Percentiles rank a stretch among this genome's conserved stretches.
Conservation (phyloP, 139 green algal species). For the Tetradesmus obliquus region DNA sequence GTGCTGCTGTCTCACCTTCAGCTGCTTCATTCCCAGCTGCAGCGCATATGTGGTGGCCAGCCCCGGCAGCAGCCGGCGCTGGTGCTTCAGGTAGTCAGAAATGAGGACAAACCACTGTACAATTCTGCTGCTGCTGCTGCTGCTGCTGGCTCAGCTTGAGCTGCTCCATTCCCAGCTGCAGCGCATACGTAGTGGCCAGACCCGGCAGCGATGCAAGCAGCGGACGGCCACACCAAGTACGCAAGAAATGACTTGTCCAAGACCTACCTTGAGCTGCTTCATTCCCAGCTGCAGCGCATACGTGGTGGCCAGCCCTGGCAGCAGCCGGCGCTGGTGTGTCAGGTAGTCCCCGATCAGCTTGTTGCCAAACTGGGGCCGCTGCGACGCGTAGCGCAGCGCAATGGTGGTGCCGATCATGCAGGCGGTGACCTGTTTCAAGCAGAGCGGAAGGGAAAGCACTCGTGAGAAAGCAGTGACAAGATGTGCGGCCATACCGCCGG, state of each 20-base stretch:
- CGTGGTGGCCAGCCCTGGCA: slow-evolving; percentile 81
- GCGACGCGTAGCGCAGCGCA: slow-evolving; percentile 80
- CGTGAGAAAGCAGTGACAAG: background rate
- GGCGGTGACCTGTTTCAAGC: slow-evolving; percentile 75
- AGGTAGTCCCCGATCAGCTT: slow-evolving; percentile 87
- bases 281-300: slow-evolving; percentile 87
- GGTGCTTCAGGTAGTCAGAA: slow-evolving; percentile 86
- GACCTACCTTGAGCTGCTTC: slow-evolving; percentile 71
- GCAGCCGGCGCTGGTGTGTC: slow-evolving; percentile 88
- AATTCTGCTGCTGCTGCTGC: too few relatives aligned
- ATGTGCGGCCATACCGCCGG: background rate
- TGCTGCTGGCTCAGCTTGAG: background rate
- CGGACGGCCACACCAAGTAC: background rate
- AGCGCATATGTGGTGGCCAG: slow-evolving; percentile 85
- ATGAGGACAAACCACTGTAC: too few relatives aligned
- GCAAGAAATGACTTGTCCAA: background rate
- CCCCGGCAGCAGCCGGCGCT: slow-evolving; percentile 81
- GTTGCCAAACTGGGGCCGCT: slow-evolving; percentile 81
- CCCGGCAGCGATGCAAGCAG: background rate
- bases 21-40: slow-evolving; percentile 71
- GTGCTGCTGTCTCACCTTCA: slow-evolving; percentile 63
- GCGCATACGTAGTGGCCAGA: background rate
- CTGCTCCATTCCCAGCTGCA: background rate
- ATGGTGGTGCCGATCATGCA: slow-evolving; percentile 87
- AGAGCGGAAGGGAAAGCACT: background rate